Base-by-base conservation (phyloP, 805 yeast genomes). In the Teunomyces kruisii region DNA sequence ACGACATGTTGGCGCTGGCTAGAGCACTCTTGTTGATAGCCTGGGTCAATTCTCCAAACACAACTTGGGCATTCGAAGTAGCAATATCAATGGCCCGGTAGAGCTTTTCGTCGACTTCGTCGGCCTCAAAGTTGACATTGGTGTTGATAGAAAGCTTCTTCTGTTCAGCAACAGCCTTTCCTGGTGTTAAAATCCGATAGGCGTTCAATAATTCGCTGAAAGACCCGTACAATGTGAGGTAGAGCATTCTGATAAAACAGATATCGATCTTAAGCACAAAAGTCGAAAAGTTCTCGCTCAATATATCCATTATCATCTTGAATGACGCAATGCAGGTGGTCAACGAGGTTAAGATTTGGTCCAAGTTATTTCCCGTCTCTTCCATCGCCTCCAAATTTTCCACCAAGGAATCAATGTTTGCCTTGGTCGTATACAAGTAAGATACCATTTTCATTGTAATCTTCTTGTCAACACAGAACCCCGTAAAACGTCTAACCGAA, bases 151-250 rank as follows among this genome's bases (percentile, higher is more conserved):
- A 43, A 17, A 61, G 47, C 39, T 54, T 58, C 37, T 53, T 48
- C 9, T 43, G 22, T 10, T 43, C 33, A 19, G 45, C 12, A 9
- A 22, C 27, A 2, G 35, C 35, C 17, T 28, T 27, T 13, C 35
- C 42, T 12, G 72, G 69, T 4, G 58, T 56, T 16, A 80, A 50
- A 0, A 75, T 57, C 40, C 65, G 70, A 73, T 83, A 83, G 0
- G 90, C 86, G 59, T 86, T 86, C 52, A 72, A 75, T 41, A 86
- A 66, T 59, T 86, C 94, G 44, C 78, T 76, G 49, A 85, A 78
- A 0, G 87, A 76, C 28, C 87, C 84, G 55, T 76, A 77, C 7
- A 83, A 54, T 5, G 83, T 75, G 61, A 85, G 65, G 48, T 82
- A 75, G 37, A 85, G 72, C 74, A 83, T 75, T 49, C 92, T 67